A percentile compares a stretch with the other conserved stretches of the same genome.
phyloP scores from a whole-genome alignment of 2,329 filamentous ascomycete genomes.

The Neofusicoccum parvum region DNA sequence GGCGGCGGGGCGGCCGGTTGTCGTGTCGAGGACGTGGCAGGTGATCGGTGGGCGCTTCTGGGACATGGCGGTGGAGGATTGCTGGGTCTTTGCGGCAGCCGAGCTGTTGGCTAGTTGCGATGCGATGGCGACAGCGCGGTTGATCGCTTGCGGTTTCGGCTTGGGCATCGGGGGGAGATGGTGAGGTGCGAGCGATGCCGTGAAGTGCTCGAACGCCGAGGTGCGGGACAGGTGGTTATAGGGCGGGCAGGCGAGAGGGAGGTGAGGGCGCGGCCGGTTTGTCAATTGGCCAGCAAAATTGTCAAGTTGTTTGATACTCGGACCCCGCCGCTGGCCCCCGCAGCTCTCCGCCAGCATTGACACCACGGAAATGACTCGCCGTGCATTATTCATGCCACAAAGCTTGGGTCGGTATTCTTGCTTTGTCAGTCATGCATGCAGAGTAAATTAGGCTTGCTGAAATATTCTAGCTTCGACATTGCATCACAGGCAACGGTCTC shows the following conservation, averaged over 20 bases:
- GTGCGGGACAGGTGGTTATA: not conserved
- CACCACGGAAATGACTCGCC: conserved; percentile 6
- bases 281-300: conserved; percentile 8
- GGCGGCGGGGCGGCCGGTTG: conserved; percentile 68
- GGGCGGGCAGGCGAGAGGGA: not conserved
- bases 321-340: conserved; percentile 13
- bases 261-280: not conserved
- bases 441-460: not conserved
- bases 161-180: conserved; percentile 6
- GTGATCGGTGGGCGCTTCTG: conserved; percentile 62
- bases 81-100: not conserved
- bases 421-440: conserved; percentile 8
- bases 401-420: not conserved
- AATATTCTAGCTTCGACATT: not conserved
- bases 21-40: conserved; percentile 84
- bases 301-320: conserved; percentile 3
- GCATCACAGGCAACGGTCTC: not conserved
- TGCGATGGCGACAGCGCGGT: conserved; percentile 16
- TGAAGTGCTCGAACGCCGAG: not conserved
- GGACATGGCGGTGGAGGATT: conserved; percentile 16
- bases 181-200: not conserved
- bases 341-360: conserved; percentile 14
- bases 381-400: not conserved
- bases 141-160: conserved; percentile 14
- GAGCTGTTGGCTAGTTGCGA: conserved; percentile 10